Evolutionary conservation across 768 basidiomycete genomes (phyloP).

Genomic region (Boletus sensibilis): DNA sequence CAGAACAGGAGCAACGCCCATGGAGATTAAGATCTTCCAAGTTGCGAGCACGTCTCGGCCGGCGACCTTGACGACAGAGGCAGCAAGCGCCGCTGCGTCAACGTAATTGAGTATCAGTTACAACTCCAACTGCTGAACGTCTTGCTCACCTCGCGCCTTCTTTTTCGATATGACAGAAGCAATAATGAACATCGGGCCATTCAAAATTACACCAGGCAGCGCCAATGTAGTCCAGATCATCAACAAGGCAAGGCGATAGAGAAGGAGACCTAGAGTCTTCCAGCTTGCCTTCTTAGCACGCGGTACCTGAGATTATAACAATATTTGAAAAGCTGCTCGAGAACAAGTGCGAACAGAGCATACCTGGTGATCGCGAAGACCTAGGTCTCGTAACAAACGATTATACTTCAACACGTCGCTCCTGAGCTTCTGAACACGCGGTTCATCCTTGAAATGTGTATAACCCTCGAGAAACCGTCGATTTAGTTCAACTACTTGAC

Average conservation of each 20-base stretch:
- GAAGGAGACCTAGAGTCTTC: constrained; percentile 81
- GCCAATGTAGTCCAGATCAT: constrained; percentile 80
- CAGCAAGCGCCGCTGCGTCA: constrained; percentile 84
- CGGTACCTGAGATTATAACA: constrained; percentile 58
- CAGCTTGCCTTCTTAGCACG: constrained; percentile 80
- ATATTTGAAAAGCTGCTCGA: neutral
- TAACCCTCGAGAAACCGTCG: constrained; percentile 93
- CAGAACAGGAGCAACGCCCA: constrained; percentile 85
- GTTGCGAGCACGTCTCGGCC: constrained; percentile 96
- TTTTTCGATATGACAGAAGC: constrained; percentile 84
- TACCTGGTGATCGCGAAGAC: constrained; percentile 92
- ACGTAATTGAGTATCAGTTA: neutral
- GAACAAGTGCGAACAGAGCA: constrained; percentile 8
- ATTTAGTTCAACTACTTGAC: constrained; percentile 95
- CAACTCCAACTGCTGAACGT: neutral
- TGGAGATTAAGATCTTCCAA: constrained; percentile 94
- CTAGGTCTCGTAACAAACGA: constrained; percentile 81
- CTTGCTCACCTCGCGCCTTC: constrained; percentile 77
- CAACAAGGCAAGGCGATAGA: constrained; percentile 79
- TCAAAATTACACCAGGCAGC: constrained; percentile 86
- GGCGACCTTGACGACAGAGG: constrained; percentile 91
- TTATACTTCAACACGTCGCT: constrained; percentile 87
- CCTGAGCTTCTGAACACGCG: constrained; percentile 78
- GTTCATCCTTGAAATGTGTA: constrained; percentile 88
- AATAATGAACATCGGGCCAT: constrained; percentile 89